Evolutionary conservation across 768 basidiomycete species (phyloP).

Genomic region (Mycena olivaceomarginata): DNA sequence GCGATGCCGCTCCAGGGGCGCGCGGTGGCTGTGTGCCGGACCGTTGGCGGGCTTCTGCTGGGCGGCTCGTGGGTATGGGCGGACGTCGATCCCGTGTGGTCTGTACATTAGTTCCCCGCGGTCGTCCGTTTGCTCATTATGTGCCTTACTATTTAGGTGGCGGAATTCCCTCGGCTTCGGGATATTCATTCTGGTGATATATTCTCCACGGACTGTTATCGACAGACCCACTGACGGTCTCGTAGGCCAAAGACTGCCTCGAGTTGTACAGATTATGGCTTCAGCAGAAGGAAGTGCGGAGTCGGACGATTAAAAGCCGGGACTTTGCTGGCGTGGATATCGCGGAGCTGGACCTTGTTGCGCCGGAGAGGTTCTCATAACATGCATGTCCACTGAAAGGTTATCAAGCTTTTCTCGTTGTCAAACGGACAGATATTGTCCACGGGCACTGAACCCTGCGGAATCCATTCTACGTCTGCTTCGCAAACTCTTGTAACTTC

Average conservation of each 20-base stretch:
- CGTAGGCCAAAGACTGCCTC: conserved; percentile 67
- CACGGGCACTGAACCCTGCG: too few relatives aligned
- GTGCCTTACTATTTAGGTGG: conserved; percentile 53
- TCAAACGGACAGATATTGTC: too few relatives aligned
- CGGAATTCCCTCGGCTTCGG: conserved; percentile 70
- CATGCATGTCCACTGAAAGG: too few relatives aligned
- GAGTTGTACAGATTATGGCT: conserved; percentile 67
- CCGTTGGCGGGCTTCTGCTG: conserved; percentile 41
- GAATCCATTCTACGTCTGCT: conserved; percentile 6
- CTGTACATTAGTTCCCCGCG: not conserved
- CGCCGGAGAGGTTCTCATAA: conserved; percentile 42
- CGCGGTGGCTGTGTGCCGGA: not conserved
- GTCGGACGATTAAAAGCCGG: conserved; percentile 66
- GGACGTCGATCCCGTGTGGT: conserved; percentile 70
- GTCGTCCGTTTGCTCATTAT: not conserved
- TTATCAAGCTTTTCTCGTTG: too few relatives aligned
- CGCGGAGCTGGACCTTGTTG: conserved; percentile 66
- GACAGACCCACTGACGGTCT: not conserved
- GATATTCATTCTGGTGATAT: conserved; percentile 59
- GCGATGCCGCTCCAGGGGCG: conserved; percentile 53
- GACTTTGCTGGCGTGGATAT: conserved; percentile 70
- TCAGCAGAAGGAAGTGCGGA: conserved; percentile 68
- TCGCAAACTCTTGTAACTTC: conserved; percentile 32
- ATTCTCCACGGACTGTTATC: not conserved
- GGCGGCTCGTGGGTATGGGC: conserved; percentile 68